Conservation (phyloP, 2,329 filamentous ascomycete species). For the Ustulina deusta region DNA sequence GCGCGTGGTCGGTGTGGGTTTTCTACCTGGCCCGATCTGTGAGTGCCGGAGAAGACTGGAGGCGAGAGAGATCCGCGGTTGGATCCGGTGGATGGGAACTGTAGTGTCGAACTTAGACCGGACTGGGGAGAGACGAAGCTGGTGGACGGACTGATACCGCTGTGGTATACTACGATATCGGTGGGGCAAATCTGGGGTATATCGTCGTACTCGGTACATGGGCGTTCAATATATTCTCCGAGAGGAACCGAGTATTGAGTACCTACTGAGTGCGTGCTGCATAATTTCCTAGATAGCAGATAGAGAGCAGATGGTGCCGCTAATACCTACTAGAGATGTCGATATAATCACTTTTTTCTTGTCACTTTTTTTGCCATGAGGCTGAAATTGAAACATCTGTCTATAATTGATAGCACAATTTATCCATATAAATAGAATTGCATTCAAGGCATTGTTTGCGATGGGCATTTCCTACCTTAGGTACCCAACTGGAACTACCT, state of each 20-base stretch:
- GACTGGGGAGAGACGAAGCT: background rate
- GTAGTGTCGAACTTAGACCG: too few species aligned
- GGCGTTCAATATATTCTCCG: background rate
- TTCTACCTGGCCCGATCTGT: background rate
- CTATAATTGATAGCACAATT: too few species aligned
- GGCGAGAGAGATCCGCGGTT: background rate
- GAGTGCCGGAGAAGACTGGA: background rate
- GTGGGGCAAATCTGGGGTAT: constrained; percentile 27
- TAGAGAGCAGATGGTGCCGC: background rate
- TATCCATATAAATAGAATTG: too few species aligned
- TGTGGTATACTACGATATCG: too few species aligned
- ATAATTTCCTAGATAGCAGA: background rate
- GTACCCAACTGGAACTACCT: too few species aligned
- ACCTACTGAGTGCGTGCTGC: constrained; percentile 7
- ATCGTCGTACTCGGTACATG: constrained; percentile 15
- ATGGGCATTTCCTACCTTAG: too few species aligned
- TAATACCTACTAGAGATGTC: background rate
- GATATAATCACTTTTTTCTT: too few species aligned
- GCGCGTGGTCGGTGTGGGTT: background rate
- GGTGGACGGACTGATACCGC: constrained; percentile 4
- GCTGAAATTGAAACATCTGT: too few species aligned
- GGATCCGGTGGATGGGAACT: background rate
- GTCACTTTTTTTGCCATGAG: too few species aligned
- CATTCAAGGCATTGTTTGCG: too few species aligned
- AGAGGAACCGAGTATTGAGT: background rate